phyloP scores from a whole-genome alignment of 306 rosid species.

The Lathyrus aphaca region DNA sequence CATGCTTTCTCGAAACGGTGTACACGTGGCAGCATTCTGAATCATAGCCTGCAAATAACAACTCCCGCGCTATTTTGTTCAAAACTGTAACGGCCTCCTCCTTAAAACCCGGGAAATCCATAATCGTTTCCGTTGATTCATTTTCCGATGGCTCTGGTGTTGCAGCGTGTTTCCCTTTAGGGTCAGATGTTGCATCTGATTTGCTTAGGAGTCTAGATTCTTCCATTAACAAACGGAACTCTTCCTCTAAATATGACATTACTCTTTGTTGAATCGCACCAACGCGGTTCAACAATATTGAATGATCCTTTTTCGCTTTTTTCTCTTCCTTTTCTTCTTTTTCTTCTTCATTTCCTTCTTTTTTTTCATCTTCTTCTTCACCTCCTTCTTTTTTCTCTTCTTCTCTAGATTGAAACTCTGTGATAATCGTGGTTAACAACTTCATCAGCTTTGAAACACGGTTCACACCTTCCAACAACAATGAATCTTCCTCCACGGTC shows the following conservation, averaged over 20 bases:
- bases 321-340: neutral
- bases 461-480: slow-evolving; percentile 49
- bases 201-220: slow-evolving; percentile 40
- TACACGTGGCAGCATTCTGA: slow-evolving; percentile 55
- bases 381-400: neutral
- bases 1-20: slow-evolving; percentile 44
- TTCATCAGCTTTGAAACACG: slow-evolving; percentile 49
- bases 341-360: neutral
- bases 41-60: slow-evolving; percentile 50
- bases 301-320: neutral
- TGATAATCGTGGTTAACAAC: neutral
- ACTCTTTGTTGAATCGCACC: slow-evolving; percentile 55
- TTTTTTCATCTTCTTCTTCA: neutral
- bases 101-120: slow-evolving; percentile 46
- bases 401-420: neutral
- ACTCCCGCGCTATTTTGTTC: slow-evolving; percentile 46
- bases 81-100: slow-evolving; percentile 40
- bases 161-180: slow-evolving; percentile 41
- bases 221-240: slow-evolving; percentile 52
- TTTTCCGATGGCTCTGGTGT: slow-evolving; percentile 41
- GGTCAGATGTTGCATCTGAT: neutral
- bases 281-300: slow-evolving; percentile 48
- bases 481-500: slow-evolving; percentile 40
- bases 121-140: slow-evolving; percentile 18
- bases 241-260: slow-evolving; percentile 68